Conservation (phyloP, 306 rosid genomes). For the Luffa aegyptiaca region DNA sequence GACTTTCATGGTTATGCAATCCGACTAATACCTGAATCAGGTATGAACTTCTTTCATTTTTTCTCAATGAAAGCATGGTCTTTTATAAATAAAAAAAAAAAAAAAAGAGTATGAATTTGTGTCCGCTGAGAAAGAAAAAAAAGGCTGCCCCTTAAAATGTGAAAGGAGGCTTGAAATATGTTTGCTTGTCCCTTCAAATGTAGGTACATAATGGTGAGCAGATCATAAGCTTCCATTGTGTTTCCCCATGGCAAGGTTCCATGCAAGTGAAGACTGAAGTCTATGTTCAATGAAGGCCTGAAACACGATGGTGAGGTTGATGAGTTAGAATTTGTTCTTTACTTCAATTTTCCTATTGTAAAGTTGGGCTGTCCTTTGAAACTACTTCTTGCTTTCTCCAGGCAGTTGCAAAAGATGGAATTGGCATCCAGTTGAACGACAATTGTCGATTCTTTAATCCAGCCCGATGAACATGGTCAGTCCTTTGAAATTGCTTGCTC, state of each 20-base stretch:
- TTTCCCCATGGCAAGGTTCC: background rate
- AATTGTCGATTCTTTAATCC: background rate
- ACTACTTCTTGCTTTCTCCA: background rate
- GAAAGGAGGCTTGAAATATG: background rate
- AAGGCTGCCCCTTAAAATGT: background rate
- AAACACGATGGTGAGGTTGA: background rate
- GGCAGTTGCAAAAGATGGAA: background rate
- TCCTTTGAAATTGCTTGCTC: background rate
- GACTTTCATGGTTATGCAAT: background rate
- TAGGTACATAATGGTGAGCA: background rate
- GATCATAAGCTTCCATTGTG: background rate
- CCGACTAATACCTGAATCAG: background rate
- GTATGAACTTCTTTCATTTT: too few species aligned
- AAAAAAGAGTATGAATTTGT: background rate
- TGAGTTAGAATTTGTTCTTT: background rate
- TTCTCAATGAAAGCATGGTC: too few species aligned
- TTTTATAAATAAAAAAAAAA: too few species aligned
- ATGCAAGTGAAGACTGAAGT: background rate
- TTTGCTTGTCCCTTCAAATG: background rate
- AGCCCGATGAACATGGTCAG: background rate
- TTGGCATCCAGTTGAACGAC: background rate
- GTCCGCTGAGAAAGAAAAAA: background rate
- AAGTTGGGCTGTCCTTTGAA: background rate
- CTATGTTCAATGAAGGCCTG: background rate
- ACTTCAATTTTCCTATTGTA: background rate